Conservation (phyloP, 1,284 basidiomycete genomes). For the Pyrrhoderma lamaoense region DNA sequence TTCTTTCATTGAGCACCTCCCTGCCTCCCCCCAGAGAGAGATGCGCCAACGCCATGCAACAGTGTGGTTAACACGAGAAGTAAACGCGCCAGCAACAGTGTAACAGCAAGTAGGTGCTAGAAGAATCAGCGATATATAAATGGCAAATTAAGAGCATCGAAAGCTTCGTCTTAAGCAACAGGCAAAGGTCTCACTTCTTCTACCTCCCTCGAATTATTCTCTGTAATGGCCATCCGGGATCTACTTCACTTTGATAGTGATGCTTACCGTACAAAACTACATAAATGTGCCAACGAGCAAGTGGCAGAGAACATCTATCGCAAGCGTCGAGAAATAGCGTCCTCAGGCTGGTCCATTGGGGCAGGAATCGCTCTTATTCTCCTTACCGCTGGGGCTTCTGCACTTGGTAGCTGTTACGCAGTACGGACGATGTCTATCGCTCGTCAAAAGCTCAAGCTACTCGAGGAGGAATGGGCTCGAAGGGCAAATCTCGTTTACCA, state of each 20-base stretch:
- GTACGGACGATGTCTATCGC: background rate
- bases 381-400: background rate
- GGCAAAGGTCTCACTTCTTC: too few relatives aligned
- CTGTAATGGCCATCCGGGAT: slow-evolving; percentile 1
- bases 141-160: too few relatives aligned
- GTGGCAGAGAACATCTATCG: slow-evolving; percentile 4
- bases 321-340: slow-evolving; percentile 8
- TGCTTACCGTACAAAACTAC: background rate
- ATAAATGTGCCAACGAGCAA: background rate
- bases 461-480: slow-evolving; percentile 6
- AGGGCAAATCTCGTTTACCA: background rate
- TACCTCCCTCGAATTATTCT: too few relatives aligned
- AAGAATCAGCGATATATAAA: too few relatives aligned
- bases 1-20: too few relatives aligned
- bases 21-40: too few relatives aligned
- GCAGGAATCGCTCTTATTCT: slow-evolving; percentile 3
- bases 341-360: slow-evolving; percentile 5
- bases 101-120: too few relatives aligned
- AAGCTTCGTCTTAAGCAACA: too few relatives aligned
- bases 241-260: background rate
- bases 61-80: too few relatives aligned
- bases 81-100: too few relatives aligned
- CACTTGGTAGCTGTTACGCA: background rate
- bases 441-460: slow-evolving; percentile 1
- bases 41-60: too few relatives aligned